Evolutionary conservation across 805 yeast genomes (phyloP).

Genomic region (Cyberlindnera maritima): DNA sequence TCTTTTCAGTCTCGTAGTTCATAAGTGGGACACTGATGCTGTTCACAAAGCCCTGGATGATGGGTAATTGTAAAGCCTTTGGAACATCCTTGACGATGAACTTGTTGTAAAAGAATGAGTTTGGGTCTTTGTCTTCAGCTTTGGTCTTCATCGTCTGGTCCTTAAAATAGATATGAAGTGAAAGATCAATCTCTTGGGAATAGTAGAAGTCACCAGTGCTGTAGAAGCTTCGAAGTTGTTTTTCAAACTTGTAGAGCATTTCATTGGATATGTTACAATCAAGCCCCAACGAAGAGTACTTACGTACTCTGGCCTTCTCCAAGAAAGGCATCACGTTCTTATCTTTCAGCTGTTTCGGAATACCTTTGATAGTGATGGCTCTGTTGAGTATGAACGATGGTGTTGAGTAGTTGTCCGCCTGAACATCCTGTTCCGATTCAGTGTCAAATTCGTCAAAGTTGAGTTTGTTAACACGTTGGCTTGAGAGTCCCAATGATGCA

Average conservation of each 20-base stretch:
- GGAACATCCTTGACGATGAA: conserved; percentile 18
- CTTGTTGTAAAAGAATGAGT: conserved; percentile 28
- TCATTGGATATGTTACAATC: conserved; percentile 17
- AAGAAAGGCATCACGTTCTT: conserved; percentile 5
- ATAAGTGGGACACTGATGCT: conserved; percentile 10
- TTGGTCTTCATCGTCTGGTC: conserved; percentile 12
- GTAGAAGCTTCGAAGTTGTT: conserved; percentile 17
- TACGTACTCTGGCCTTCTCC: conserved; percentile 14
- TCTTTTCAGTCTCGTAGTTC: conserved; percentile 4
- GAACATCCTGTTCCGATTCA: not conserved
- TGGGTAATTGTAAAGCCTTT: conserved; percentile 17
- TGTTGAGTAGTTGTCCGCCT: conserved; percentile 4
- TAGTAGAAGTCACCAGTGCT: conserved; percentile 25
- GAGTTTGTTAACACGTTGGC: conserved; percentile 10
- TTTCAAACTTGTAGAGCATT: conserved; percentile 25
- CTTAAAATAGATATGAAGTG: conserved; percentile 20
- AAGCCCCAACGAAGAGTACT: not conserved
- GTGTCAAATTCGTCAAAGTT: conserved; percentile 6
- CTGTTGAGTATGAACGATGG: conserved; percentile 25
- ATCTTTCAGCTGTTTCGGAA: conserved; percentile 6
- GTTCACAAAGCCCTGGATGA: conserved; percentile 33
- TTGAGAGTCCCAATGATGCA: conserved; percentile 23
- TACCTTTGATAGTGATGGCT: conserved; percentile 21
- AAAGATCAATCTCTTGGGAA: conserved; percentile 31
- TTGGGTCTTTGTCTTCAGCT: conserved; percentile 2